Base-by-base conservation (phyloP, 768 basidiomycete genomes). In the Boletus rufocinnamomeus region DNA sequence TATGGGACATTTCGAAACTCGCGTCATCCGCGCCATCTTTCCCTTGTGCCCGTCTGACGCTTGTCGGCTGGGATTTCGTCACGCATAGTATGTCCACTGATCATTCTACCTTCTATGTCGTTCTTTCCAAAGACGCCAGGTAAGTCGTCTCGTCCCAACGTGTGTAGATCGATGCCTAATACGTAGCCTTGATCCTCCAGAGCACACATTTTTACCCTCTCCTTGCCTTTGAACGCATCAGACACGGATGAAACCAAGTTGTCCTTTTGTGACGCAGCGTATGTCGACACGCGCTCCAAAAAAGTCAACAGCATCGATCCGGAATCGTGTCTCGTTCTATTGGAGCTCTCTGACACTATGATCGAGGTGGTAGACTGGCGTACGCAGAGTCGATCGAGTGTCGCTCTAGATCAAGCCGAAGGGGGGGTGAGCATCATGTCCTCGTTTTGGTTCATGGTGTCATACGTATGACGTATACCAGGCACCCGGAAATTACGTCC, bases 311-410 rank as follows among this genome's bases (percentile, higher is more conserved):
- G 71, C 17, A 69, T 83, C 40, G 70, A 78, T 19, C 68, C 71
- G 4, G 52, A 57, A 4, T 61, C 66, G 19, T 61, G 69, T 23
- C 67, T 76, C 8, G 58, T 75, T 21, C 69, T 74, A 4, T 70
- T 76, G 25, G 40, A 53, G 30, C 70, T 74, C 0, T 69, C 60
- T 10, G 62, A 70, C 6, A 62, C 62, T 25, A 41, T 53, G 11
- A 62, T 82, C 25, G 73, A 75, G 41, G 44, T 82, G 19, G 32
- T 80, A 8, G 64, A 76, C 48, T 80, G 77, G 77, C 64, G 67
- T 3, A 69, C 67, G 1, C 58, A 62, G 1, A 46, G 28, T 16
- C 67, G 58, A 10, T 60, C 60, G 17, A 58, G 45, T 3, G 50
- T 76, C 5, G 47, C 62, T 7, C 59, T 69, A 28, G 51, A 52